A percentile compares a stretch with the other conserved stretches of the same genome.
Conservation (phyloP, 225 moss, liverwort and hornwort species). For the Climacium dendroides region DNA sequence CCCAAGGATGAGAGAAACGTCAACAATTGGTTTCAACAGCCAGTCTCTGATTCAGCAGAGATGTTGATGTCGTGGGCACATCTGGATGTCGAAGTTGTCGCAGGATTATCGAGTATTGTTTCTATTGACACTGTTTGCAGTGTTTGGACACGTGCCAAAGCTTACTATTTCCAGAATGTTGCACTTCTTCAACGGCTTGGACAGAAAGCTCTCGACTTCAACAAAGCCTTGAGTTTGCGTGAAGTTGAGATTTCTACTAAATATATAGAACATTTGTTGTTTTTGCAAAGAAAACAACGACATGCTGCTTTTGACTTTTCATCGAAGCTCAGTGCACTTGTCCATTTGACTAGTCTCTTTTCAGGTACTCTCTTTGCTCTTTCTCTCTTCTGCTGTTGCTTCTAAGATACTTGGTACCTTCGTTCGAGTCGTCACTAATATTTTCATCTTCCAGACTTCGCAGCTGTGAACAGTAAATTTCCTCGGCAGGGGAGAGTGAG, state of each 20-base stretch:
- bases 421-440: not conserved
- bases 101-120: constrained; percentile 2
- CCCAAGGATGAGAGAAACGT: constrained; percentile 61
- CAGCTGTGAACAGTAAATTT: constrained; percentile 6
- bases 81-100: constrained; percentile 7
- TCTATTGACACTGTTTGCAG: constrained; percentile 23
- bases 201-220: constrained; percentile 54
- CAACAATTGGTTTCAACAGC: constrained; percentile 67
- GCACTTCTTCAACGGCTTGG: constrained; percentile 72
- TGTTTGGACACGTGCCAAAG: constrained; percentile 66
- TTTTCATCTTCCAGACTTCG: constrained; percentile 21
- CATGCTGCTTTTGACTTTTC: constrained; percentile 44
- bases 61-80: constrained; percentile 19
- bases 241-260: constrained; percentile 67
- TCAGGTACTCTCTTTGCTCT: constrained; percentile 17
- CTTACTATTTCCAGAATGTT: constrained; percentile 81
- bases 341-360: constrained; percentile 28
- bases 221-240: constrained; percentile 73
- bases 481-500: constrained; percentile 22
- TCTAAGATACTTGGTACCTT: not conserved
- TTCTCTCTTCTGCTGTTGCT: not conserved
- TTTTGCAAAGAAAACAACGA: constrained; percentile 77
- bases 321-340: constrained; percentile 39
- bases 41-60: constrained; percentile 44
- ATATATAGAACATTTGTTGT: constrained; percentile 72